Evolutionary conservation across 2,329 filamentous ascomycete species (phyloP).

Genomic region (Chaetothyriales sp.): DNA sequence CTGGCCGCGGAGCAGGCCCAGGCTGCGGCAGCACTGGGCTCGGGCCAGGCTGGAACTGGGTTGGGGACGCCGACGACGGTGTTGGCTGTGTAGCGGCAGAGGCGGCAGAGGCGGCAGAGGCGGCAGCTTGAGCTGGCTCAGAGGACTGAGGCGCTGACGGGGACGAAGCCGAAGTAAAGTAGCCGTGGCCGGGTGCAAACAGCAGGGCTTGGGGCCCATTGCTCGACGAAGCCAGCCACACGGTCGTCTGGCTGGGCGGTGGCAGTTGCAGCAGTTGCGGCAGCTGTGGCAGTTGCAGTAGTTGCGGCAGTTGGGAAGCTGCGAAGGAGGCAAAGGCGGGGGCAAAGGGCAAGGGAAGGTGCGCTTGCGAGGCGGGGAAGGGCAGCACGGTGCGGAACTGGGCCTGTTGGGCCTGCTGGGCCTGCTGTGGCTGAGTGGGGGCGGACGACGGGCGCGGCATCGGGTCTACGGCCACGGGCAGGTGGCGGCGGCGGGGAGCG

Average conservation of each 20-base stretch:
- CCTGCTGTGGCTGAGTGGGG: conserved; percentile 8
- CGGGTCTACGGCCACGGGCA: conserved; percentile 6
- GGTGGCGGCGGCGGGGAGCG: neutral
- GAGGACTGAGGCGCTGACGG: conserved; percentile 1
- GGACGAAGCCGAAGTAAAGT: conserved; percentile 4
- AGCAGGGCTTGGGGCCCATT: conserved; percentile 15
- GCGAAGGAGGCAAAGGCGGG: neutral
- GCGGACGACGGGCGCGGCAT: conserved; percentile 19
- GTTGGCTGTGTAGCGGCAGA: neutral
- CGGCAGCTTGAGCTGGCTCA: neutral
- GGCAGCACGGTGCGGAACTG: neutral
- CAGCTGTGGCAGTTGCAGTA: neutral
- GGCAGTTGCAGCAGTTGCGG: neutral
- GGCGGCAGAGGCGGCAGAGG: neutral
- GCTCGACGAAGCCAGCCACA: conserved; percentile 15
- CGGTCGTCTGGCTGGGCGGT: conserved; percentile 6
- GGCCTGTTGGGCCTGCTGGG: neutral
- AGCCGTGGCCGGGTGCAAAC: conserved; percentile 17
- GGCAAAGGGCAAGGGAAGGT: neutral
- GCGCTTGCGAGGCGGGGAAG: neutral
- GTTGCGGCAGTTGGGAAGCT: conserved; percentile 2
- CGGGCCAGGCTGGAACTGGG: neutral
- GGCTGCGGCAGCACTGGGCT: neutral
- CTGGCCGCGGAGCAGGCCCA: neutral
- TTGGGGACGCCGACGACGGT: neutral